Evolutionary conservation across 2,329 filamentous ascomycete genomes (phyloP), one percentile per base, ranked within the genome.

Genomic region (Cercospora beticola): DNA sequence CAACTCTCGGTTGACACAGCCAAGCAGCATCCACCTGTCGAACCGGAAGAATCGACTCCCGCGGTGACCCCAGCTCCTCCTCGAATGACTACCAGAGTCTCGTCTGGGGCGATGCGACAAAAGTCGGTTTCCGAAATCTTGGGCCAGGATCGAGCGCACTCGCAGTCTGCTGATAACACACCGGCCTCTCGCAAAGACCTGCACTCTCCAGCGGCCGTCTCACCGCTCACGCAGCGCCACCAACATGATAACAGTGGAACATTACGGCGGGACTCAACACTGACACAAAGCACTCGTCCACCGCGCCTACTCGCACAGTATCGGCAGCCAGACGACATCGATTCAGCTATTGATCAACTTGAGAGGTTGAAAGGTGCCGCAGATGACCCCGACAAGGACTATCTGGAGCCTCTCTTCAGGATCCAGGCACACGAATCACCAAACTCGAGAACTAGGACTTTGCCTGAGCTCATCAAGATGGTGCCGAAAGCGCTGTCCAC

Each of bases 401-500:
- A 90, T 74, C 80, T 90, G 4, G 86, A 88, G 73, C 87, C 87
- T 6, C 80, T 90, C 18, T 90, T 90, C 76, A 78, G 81, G 56
- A 84, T 82, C 46, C 83, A 85, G 71, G 86, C 88, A 36, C 87
- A 88, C 66, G 85, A 86, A 70, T 83, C 85, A 4, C 84, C 85
- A 40, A 84, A 85, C 63, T 74, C 73, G 21, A 70, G 71, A 8
- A 86, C 85, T 54, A 81, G 85, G 68, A 82, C 84, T 26, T 81
- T 90, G n/a, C 83, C 92, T 66, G 90, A 92, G 52, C 85, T 98
- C 0, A 83, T 98, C 3, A 87, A 90, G 65, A 90, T 92, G 56
- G 92, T 94, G 4, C 91, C 94, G 76, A 99, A 99, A 79, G 97
- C 93, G 0, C 83, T 98, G 10, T 93, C 91, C 1, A 98, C 94